A percentile compares a stretch with the other conserved stretches of the same genome.
Evolutionary conservation across 176 grass and related monocot genomes (phyloP).

Genomic region (Hyparrhenia diplandra): DNA sequence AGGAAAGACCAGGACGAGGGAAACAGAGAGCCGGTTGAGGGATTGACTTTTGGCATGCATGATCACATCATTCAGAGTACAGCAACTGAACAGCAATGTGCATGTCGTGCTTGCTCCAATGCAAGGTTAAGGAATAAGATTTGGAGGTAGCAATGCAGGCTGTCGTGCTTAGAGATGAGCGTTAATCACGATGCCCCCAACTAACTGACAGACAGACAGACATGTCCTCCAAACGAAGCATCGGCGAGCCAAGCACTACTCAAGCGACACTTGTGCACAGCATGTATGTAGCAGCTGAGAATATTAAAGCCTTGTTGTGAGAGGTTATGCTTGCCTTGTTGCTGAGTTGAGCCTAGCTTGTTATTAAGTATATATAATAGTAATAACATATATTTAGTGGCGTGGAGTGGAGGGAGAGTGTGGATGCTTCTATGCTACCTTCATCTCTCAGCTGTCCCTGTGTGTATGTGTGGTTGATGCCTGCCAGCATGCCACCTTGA

Average conservation of each 20-base stretch:
- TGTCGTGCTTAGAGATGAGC: neutral
- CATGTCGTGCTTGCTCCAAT: neutral
- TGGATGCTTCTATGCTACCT: slow-evolving; percentile 1
- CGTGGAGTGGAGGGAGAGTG: slow-evolving; percentile 34
- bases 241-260: neutral
- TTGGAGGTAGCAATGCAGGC: neutral
- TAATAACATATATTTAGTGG: neutral
- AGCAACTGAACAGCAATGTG: neutral
- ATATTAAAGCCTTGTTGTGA: neutral
- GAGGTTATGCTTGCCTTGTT: slow-evolving; percentile 18
- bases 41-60: neutral
- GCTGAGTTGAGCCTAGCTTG: neutral
- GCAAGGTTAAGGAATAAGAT: neutral
- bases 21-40: neutral
- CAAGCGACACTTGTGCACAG: neutral
- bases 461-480: neutral
- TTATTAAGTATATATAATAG: neutral
- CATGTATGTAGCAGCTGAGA: neutral
- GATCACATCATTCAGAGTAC: neutral
- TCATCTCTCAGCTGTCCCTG: neutral
- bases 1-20: neutral
- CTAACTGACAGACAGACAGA: neutral
- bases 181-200: slow-evolving; percentile 5
- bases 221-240: neutral
- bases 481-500: slow-evolving; percentile 15